phyloP scores from a whole-genome alignment of 768 basidiomycete genomes.

The Phallus indusiatus region DNA sequence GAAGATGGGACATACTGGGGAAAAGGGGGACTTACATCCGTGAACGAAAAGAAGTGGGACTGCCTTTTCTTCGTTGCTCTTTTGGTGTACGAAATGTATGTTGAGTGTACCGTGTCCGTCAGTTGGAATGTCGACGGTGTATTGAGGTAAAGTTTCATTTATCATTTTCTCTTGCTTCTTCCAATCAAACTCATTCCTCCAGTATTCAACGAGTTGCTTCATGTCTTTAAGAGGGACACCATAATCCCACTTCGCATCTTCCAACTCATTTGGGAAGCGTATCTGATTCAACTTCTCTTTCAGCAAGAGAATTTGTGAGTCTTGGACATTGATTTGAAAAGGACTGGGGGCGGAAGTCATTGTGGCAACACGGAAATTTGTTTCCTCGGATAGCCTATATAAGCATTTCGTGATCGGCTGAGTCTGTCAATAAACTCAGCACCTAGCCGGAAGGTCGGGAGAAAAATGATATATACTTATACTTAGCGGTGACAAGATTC shows the following conservation, averaged over 20 bases:
- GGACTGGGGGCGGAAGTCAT: conserved; percentile 12
- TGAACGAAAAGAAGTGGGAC: conserved; percentile 54
- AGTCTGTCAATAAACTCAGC: no score
- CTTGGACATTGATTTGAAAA: conserved; percentile 41
- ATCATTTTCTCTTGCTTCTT: conserved; percentile 38
- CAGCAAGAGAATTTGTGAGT: conserved; percentile 31
- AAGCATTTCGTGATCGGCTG: no score
- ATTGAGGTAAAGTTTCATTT: conserved; percentile 47
- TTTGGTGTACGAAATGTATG: conserved; percentile 52
- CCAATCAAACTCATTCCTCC: conserved; percentile 52
- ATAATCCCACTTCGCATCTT: conserved; percentile 37
- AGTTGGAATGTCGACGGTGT: conserved; percentile 40
- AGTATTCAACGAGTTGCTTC: conserved; percentile 36
- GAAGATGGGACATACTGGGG: neutral
- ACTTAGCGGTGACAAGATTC: no score
- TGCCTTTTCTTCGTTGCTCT: conserved; percentile 29
- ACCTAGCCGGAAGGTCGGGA: no score
- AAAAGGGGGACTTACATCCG: conserved; percentile 33
- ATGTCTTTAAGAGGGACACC: conserved; percentile 43
- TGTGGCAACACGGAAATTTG: neutral
- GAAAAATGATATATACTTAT: no score
- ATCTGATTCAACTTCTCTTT: conserved; percentile 37
- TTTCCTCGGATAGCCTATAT: no score
- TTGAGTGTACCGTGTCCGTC: conserved; percentile 39
- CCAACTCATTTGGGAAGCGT: conserved; percentile 49